Conservation (phyloP, 179 eudicot species). For the Patellifolia procumbens region DNA sequence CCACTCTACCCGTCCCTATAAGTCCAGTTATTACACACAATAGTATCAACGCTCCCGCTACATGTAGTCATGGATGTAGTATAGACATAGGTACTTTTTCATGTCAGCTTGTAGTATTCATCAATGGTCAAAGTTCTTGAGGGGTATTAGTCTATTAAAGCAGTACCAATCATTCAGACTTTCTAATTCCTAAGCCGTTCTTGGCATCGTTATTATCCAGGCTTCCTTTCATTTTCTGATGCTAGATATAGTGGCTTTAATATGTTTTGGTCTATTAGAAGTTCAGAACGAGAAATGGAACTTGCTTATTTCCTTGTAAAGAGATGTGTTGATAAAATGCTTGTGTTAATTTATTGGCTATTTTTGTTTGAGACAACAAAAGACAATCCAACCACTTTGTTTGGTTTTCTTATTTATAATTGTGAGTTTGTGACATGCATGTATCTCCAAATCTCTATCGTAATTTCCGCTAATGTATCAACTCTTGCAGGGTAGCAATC, state of each 20-base stretch:
- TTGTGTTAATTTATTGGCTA: too few species aligned
- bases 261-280: neutral
- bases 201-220: neutral
- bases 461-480: too few species aligned
- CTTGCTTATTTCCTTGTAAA: too few species aligned
- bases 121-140: neutral
- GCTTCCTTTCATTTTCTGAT: neutral
- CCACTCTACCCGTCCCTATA: too few species aligned
- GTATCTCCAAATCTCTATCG: too few species aligned
- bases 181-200: neutral
- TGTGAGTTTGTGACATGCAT: too few species aligned
- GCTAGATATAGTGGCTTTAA: neutral
- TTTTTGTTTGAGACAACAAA: too few species aligned
- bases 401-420: too few species aligned
- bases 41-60: neutral
- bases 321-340: too few species aligned
- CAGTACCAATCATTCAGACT: neutral
- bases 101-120: neutral
- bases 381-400: too few species aligned
- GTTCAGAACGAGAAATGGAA: too few species aligned
- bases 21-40: too few species aligned
- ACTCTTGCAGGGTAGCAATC: conserved; percentile 61
- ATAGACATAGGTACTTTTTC: neutral
- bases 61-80: neutral
- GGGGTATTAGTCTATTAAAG: neutral